Evolutionary conservation across 2,329 filamentous ascomycete genomes (phyloP).

Genomic region (Neurospora sp.): DNA sequence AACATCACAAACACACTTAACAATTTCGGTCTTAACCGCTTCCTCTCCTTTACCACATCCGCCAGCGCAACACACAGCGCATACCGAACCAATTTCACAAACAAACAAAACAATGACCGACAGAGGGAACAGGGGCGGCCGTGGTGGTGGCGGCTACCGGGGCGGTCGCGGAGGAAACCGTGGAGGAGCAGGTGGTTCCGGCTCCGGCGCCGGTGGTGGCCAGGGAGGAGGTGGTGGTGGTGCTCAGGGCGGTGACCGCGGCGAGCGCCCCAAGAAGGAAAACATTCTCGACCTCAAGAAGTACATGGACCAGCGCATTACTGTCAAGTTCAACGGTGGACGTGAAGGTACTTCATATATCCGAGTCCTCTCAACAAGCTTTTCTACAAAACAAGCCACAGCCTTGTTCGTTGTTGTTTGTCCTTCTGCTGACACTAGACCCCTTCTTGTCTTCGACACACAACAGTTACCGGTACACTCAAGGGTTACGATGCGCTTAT

Average conservation of each 20-base stretch:
- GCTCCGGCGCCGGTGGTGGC: conserved; percentile 29
- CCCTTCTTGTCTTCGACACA: neutral
- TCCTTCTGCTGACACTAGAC: neutral
- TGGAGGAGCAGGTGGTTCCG: conserved; percentile 32
- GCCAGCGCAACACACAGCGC: conserved; percentile 28
- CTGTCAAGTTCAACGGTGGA: conserved; percentile 93
- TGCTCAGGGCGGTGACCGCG: conserved; percentile 24
- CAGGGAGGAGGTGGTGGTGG: conserved; percentile 29
- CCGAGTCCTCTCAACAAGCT: neutral
- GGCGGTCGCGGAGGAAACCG: conserved; percentile 19
- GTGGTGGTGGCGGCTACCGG: conserved; percentile 8
- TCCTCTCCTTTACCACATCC: conserved; percentile 22
- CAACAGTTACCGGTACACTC: conserved; percentile 69
- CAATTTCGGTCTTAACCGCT: neutral
- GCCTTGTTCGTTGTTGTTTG: neutral
- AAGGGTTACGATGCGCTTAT: conserved; percentile 97
- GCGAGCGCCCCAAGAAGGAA: conserved; percentile 87
- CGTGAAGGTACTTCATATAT: conserved; percentile 57
- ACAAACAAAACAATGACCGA: conserved; percentile 35
- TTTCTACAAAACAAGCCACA: neutral
- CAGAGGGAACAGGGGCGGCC: conserved; percentile 31
- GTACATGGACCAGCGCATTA: conserved; percentile 95
- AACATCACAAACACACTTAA: neutral
- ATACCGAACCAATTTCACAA: conserved; percentile 1
- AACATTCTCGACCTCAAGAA: conserved; percentile 93